These are phyloP conservation scores for Aspergillus alliaceus DNA, from an alignment of 2,329 filamentous ascomycete species.

Conservation along the genomic window DNA sequence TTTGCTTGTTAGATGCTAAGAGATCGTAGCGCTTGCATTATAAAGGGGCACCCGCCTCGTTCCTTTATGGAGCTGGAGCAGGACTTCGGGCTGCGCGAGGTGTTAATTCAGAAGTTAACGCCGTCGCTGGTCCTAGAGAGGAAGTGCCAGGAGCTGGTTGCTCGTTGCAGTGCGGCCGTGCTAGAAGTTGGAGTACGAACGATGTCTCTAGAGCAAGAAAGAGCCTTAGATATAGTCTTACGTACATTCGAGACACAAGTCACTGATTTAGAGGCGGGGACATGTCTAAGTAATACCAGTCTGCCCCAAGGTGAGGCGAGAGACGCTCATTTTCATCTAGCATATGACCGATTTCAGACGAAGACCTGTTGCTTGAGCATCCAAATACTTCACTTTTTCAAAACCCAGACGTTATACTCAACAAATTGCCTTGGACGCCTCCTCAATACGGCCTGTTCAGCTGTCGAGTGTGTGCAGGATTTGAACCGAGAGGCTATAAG, in stretches of 20 bases:
- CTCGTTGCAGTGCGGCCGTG: conserved; percentile 36
- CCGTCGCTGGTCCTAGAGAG: conserved; percentile 36
- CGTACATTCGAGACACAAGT: conserved; percentile 37
- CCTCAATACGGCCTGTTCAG: conserved; percentile 28
- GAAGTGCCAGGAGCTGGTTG: conserved; percentile 38
- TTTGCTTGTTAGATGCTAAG: not conserved
- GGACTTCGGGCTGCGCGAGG: conserved; percentile 34
- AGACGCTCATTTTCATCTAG: conserved; percentile 17
- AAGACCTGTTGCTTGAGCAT: conserved; percentile 33
- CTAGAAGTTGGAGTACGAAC: conserved; percentile 39
- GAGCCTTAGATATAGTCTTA: conserved; percentile 37
- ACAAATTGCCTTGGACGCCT: conserved; percentile 28
- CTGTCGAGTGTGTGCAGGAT: conserved; percentile 30
- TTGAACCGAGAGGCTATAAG: conserved; percentile 20
- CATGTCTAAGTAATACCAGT: conserved; percentile 27
- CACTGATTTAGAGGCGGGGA: conserved; percentile 36
- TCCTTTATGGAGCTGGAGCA: conserved; percentile 36
- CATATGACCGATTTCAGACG: conserved; percentile 31
- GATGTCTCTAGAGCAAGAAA: conserved; percentile 41
- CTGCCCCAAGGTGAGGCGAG: not conserved
- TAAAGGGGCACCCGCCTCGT: conserved; percentile 39
- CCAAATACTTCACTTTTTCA: conserved; percentile 39
- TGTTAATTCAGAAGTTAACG: conserved; percentile 35
- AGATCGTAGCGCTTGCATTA: conserved; percentile 33
- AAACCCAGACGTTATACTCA: conserved; percentile 27